Conservation (phyloP, 441 rosid species). For the Daphne laureola region DNA sequence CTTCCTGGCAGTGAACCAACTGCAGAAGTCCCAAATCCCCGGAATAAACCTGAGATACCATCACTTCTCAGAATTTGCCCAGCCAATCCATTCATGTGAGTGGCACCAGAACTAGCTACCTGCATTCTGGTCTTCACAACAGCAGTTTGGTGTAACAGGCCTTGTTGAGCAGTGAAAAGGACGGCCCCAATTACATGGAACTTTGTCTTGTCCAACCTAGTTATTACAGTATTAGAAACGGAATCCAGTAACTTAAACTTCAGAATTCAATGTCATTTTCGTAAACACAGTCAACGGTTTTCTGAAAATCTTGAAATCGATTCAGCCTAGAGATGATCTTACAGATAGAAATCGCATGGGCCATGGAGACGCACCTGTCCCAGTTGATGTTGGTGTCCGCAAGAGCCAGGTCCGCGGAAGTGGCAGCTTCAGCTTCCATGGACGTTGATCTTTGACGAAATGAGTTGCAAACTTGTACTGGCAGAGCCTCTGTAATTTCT, state of each 20-base stretch:
- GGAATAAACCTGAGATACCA: conserved; percentile 39
- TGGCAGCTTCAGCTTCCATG: conserved; percentile 27
- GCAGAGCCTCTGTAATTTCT: no score
- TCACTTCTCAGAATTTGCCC: conserved; percentile 31
- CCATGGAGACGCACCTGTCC: conserved; percentile 26
- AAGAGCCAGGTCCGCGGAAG: conserved; percentile 27
- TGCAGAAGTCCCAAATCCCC: conserved; percentile 58
- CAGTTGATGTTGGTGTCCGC: conserved; percentile 53
- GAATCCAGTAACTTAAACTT: not conserved
- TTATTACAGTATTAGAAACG: not conserved
- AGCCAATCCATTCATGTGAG: conserved; percentile 34
- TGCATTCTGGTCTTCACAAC: conserved; percentile 64
- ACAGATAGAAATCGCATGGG: not conserved
- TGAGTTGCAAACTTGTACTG: no score
- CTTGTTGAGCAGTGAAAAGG: conserved; percentile 52
- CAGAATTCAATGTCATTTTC: no score
- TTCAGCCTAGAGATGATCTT: no score
- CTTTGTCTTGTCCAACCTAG: conserved; percentile 56
- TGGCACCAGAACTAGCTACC: conserved; percentile 39
- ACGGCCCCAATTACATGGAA: conserved; percentile 50
- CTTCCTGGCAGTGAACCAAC: conserved; percentile 55
- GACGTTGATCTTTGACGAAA: conserved; percentile 17
- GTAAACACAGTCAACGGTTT: no score
- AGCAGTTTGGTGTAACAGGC: conserved; percentile 43
- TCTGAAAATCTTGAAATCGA: no score